Base-by-base conservation (phyloP, 2,329 filamentous ascomycete species). In the Alternaria brassicicola region DNA sequence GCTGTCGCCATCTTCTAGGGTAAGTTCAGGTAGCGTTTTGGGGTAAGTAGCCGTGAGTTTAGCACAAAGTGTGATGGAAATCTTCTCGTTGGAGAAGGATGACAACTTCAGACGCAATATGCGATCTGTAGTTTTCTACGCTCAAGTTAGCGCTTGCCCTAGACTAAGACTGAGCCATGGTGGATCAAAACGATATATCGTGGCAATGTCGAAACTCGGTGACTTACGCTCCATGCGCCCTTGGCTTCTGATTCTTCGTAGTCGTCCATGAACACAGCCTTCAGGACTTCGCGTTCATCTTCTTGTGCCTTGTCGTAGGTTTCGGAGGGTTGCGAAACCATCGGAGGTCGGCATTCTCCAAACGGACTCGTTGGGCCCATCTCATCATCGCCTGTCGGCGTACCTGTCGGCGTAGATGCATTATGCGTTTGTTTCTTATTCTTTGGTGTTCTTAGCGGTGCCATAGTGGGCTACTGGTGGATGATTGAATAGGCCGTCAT, bases 31-130 rank as follows among this genome's bases (percentile, higher is more conserved):
- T 2, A 88, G 81, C 1, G 92, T 90, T 73, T 92, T 96, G 4
- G 94, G 95, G 75, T 98, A 98, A 0, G 93, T 96, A 6, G 93
- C 90, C 8, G 92, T 95, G 65, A 98, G 82, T 55, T 91, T 89
- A 51, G 96, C 92, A 46, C 86, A 84, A n/a, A 98, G 79, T 2
- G 86, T 87, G 36, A 93, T 82, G 25, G 84, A 84, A 59, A 92
- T 85, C 47, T 93, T 89, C 35, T 87, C 84, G 70, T 95, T 89
- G 0, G 87, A 88, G 4, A 87, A 87, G 9, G 92, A 85, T 70
- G 87, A 92, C 63, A 98, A 83, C 51, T 85, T 86, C 51, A 98
- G 88, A 66, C 91, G 91, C 75, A 98, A 96, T 0, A 87, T 85
- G 15, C 92, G 89, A 72, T 96, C 83, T 35, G 84, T 91, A 4